These are phyloP conservation scores for Erythrophleum ivorense DNA, from an alignment of 331 rosid species.

Conservation along the genomic window DNA sequence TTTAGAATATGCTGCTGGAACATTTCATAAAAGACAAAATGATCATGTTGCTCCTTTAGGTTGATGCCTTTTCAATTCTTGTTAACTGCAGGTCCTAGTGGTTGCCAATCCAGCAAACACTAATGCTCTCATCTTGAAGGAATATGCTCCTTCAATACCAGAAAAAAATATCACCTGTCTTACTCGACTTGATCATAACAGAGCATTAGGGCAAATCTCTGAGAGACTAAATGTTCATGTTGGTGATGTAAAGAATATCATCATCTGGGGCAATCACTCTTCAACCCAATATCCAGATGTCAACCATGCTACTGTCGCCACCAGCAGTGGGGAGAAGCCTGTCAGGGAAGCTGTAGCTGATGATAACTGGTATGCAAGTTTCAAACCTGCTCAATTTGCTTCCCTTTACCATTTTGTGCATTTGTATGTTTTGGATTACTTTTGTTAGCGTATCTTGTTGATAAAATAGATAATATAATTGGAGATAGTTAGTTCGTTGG, in stretches of 20 bases:
- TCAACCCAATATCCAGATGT: constrained; percentile 95
- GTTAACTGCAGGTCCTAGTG: constrained; percentile 70
- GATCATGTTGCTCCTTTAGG: constrained; percentile 13
- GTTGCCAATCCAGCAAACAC: constrained; percentile 98
- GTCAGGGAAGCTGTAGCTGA: constrained; percentile 63
- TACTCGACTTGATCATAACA: constrained; percentile 87
- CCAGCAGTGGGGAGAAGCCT: constrained; percentile 43
- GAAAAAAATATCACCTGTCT: constrained; percentile 84
- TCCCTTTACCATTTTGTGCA: background rate
- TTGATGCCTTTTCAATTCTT: constrained; percentile 26
- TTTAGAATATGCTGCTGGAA: background rate
- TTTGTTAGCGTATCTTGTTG: background rate
- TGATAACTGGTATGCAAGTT: constrained; percentile 65
- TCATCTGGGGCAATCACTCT: constrained; percentile 97
- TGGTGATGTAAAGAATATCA: constrained; percentile 77
- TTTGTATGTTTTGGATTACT: background rate
- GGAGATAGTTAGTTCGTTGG: background rate
- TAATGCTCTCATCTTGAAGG: constrained; percentile 85
- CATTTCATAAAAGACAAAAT: background rate
- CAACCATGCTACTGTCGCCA: constrained; percentile 73
- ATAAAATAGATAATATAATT: background rate
- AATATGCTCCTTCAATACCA: constrained; percentile 82
- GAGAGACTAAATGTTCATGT: constrained; percentile 74
- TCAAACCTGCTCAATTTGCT: background rate
- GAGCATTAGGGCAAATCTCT: constrained; percentile 88